Evolutionary conservation across 1,139 yeast species (phyloP), one percentile per base, ranked within the genome.

Genomic region (Candida anutae): DNA sequence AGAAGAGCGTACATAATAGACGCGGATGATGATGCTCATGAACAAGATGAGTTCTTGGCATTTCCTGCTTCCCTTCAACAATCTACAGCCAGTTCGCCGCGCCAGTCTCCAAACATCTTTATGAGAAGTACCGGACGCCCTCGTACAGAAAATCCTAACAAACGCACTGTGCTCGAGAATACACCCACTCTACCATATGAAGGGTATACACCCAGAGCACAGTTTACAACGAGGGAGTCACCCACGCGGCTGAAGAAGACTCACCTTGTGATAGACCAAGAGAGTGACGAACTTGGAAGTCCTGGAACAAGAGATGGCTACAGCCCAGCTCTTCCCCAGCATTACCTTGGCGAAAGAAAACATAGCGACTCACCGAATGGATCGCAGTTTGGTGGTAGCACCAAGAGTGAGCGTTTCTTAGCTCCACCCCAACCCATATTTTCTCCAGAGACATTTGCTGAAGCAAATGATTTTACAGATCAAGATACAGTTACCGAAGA

Each of bases 391-490:
- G 48, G 53, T 3, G 40, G 45, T 13, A 55, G 62, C 26, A 57
- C 69, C 13, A 50, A 55, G 33, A 65, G 74, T 28, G 70, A 69
- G 30, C 51, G 77, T 29, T 65, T 74, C 25, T 50, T 76, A 25
- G 77, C 74, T 21, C 76, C 77, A 2, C 82, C 82, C 6, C 71
- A 72, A 36, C 83, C 83, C 13, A 72, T 77, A 13, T 76, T 76
- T 39, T 68, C 79, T 2, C 76, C 77, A 1, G 68, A 70, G 28
- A 72, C 80, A 0, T 75, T 66, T 48, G 78, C 77, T 2, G 77
- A 72, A 30, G 79, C 80, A 1, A 74, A 73, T 31, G 39, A 72
- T 11, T 74, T 77, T 42, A 6, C 10, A 8, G 63, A 56, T 26
- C 48, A 47, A 26, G 48, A 42, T 20, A 50, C 59, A 5, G 42